Percentiles rank a stretch among this genome's conserved stretches.
Evolutionary conservation across 129 eudicot species (phyloP).

Genomic region (Lonicera japonica): DNA sequence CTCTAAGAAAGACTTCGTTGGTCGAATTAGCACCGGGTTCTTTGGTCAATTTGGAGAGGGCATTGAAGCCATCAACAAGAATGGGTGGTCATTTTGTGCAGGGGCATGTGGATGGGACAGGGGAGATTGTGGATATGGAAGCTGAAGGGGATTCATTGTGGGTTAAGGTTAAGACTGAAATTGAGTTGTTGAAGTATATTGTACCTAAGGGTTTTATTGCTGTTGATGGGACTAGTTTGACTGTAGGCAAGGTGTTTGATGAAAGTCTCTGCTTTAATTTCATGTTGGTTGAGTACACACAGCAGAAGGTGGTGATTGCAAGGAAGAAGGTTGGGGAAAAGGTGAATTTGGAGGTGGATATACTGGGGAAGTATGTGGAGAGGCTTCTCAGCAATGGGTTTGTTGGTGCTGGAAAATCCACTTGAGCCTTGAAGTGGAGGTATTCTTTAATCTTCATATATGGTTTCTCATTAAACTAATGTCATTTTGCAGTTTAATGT

Average conservation of each 20-base stretch:
- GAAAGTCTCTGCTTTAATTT: conserved; percentile 63
- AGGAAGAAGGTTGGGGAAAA: conserved; percentile 75
- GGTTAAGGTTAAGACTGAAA: conserved; percentile 66
- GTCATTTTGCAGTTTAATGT: too few relatives aligned
- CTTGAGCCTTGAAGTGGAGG: conserved; percentile 3
- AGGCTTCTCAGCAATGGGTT: conserved; percentile 70
- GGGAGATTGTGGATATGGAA: conserved; percentile 55
- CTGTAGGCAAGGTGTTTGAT: conserved; percentile 83
- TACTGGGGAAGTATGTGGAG: conserved; percentile 86
- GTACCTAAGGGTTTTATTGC: conserved; percentile 88
- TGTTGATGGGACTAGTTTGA: conserved; percentile 90
- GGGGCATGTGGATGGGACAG: conserved; percentile 88
- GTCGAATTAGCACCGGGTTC: conserved; percentile 58
- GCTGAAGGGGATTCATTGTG: conserved; percentile 81
- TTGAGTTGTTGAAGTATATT: conserved; percentile 66
- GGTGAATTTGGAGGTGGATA: conserved; percentile 93
- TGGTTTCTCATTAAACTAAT: not conserved
- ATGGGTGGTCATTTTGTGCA: conserved; percentile 98
- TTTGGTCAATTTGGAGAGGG: conserved; percentile 73
- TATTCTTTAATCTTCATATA: not conserved
- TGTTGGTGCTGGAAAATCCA: conserved; percentile 34
- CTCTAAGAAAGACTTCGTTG: conserved; percentile 63
- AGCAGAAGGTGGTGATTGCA: conserved; percentile 73
- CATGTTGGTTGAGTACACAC: conserved; percentile 82
- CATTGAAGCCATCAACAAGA: conserved; percentile 61